A percentile compares a stretch with the other conserved stretches of the same genome.
Evolutionary conservation across 345 rosid species (phyloP).

Genomic region (Dovyalis caffra): DNA sequence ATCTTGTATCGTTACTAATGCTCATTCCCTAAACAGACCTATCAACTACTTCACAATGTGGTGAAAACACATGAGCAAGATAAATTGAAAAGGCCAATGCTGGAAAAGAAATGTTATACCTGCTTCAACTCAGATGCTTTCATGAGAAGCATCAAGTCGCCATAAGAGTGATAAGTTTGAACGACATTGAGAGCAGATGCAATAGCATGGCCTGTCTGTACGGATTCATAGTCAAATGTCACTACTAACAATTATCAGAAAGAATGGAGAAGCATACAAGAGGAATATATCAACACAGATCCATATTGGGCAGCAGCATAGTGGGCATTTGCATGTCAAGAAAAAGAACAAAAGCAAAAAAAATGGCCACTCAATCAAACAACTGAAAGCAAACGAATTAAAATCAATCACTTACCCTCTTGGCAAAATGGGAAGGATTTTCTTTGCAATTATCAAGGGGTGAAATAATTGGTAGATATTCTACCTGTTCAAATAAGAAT

Average conservation of each 20-base stretch:
- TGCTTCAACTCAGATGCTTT: slow-evolving; percentile 60
- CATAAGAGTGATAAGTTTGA: slow-evolving; percentile 86
- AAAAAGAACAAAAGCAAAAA: background rate
- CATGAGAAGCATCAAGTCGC: slow-evolving; percentile 74
- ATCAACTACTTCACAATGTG: background rate
- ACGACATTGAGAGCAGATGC: slow-evolving; percentile 77
- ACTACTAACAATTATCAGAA: background rate
- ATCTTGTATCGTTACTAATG: background rate
- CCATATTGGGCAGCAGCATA: background rate
- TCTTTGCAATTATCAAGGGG: slow-evolving; percentile 68
- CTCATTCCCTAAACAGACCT: background rate
- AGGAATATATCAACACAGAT: background rate
- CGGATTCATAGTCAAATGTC: slow-evolving; percentile 21
- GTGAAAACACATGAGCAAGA: background rate
- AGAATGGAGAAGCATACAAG: slow-evolving; percentile 4
- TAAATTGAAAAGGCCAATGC: background rate
- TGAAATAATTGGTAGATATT: slow-evolving; percentile 78
- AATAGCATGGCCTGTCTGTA: slow-evolving; percentile 76
- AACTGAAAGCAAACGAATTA: background rate
- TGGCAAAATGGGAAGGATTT: slow-evolving; percentile 63
- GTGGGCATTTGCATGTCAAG: background rate
- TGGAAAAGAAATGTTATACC: slow-evolving; percentile 38
- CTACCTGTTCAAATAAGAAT: slow-evolving; percentile 55
- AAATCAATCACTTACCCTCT: slow-evolving; percentile 57
- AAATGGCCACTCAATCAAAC: background rate